Evolutionary conservation across 345 rosid genomes (phyloP).

Genomic region (Zanthoxylum bungeanum): DNA sequence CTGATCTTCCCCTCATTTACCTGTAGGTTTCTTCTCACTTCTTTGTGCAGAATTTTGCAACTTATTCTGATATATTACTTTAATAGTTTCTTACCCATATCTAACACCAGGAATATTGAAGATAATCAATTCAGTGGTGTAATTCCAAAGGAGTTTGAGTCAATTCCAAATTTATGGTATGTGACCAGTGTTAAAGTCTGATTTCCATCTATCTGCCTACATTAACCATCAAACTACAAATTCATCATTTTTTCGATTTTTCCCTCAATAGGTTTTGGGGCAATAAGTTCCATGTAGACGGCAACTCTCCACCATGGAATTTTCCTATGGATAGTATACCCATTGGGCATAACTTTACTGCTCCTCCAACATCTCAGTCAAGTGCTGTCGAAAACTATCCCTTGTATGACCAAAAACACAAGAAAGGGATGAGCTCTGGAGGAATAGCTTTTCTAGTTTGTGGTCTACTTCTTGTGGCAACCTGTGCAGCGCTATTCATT

Average conservation of each 20-base stretch:
- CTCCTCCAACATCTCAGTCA: constrained; percentile 61
- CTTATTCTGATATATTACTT: constrained; percentile 17
- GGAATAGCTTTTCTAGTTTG: constrained; percentile 54
- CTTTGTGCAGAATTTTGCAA: constrained; percentile 10
- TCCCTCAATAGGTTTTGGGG: constrained; percentile 68
- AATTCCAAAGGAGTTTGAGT: constrained; percentile 74
- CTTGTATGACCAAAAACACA: constrained; percentile 35
- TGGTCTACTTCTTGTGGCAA: constrained; percentile 53
- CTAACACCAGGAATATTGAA: constrained; percentile 65
- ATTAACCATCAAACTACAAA: not conserved
- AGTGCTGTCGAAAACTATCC: constrained; percentile 72
- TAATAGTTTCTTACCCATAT: constrained; percentile 24
- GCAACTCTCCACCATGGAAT: constrained; percentile 69
- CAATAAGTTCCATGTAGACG: constrained; percentile 54
- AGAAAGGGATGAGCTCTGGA: constrained; percentile 53
- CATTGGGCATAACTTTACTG: constrained; percentile 41
- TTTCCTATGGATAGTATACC: constrained; percentile 57
- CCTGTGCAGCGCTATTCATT: constrained; percentile 50
- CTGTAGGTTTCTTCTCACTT: constrained; percentile 47
- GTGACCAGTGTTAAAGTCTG: constrained; percentile 21
- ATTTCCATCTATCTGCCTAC: not conserved
- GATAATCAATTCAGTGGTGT: constrained; percentile 80
- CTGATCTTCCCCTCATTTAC: constrained; percentile 67
- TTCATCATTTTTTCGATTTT: constrained; percentile 11
- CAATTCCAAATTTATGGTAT: constrained; percentile 76